Percentiles rank a stretch among this genome's conserved stretches.
These are phyloP conservation scores for Dentiscutata heterogama DNA, from an alignment of 371 early-diverging fungal genomes.

Conservation along the genomic window DNA sequence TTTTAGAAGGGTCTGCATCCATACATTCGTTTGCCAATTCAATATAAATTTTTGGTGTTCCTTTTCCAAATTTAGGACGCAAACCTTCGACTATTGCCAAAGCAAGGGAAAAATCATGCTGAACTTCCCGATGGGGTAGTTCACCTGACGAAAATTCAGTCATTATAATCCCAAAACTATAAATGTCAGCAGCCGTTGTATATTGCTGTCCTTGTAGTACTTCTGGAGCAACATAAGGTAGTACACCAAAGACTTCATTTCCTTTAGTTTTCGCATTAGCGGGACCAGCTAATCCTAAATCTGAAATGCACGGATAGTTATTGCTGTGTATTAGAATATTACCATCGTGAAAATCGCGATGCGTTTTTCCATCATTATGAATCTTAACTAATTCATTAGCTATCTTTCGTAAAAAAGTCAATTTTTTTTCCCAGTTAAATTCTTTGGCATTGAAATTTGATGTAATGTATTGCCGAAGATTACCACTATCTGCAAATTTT, in stretches of 20 bases:
- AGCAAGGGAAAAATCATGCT: background rate
- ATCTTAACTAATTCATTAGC: too few species aligned
- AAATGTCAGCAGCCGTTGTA: background rate
- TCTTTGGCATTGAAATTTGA: too few species aligned
- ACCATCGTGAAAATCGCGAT: background rate
- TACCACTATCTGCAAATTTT: too few species aligned
- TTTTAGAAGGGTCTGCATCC: too few species aligned
- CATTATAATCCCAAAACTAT: constrained; percentile 17
- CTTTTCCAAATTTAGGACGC: background rate
- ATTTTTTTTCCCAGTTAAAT: too few species aligned
- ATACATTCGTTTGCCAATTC: too few species aligned
- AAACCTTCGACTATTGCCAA: background rate
- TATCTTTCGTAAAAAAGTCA: too few species aligned
- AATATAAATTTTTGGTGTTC: too few species aligned
- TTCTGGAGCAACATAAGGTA: background rate
- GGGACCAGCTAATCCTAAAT: background rate
- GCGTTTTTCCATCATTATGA: background rate
- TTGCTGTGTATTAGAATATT: background rate
- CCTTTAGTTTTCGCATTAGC: background rate
- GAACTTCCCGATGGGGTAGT: background rate
- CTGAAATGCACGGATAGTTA: background rate
- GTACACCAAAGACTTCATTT: background rate
- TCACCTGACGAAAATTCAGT: background rate
- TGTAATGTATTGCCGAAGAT: too few species aligned
- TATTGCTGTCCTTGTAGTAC: background rate